phyloP scores from a whole-genome alignment of 768 basidiomycete species.

The Mycena chlorophos region DNA sequence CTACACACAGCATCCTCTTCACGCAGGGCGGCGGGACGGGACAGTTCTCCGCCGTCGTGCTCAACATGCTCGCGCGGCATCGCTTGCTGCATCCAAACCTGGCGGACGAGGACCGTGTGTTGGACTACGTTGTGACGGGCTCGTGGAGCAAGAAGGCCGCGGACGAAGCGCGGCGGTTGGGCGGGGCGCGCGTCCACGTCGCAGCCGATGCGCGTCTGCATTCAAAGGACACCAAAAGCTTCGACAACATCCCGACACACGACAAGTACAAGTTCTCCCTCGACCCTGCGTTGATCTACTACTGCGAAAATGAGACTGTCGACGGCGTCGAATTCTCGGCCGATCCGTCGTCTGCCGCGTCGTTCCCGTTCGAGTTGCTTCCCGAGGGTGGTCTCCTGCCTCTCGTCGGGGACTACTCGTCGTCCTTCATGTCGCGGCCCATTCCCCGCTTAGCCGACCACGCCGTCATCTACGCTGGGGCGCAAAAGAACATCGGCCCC shows the following conservation, averaged over 20 bases:
- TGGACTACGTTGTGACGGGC: conserved; percentile 93
- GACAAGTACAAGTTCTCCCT: conserved; percentile 71
- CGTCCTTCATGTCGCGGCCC: conserved; percentile 93
- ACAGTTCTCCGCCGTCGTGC: conserved; percentile 89
- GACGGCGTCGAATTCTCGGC: conserved; percentile 87
- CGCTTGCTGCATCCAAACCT: conserved; percentile 69
- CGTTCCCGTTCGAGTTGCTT: conserved; percentile 84
- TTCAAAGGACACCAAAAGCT: conserved; percentile 67
- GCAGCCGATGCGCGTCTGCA: conserved; percentile 67
- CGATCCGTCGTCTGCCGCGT: conserved; percentile 50
- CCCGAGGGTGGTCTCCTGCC: conserved; percentile 59
- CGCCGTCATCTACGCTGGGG: conserved; percentile 94
- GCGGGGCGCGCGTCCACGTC: conserved; percentile 60
- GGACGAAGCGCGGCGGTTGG: conserved; percentile 77
- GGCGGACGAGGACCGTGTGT: conserved; percentile 51
- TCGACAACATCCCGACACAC: conserved; percentile 78
- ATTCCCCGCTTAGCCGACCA: conserved; percentile 88
- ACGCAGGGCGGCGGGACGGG: conserved; percentile 91
- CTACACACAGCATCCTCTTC: conserved; percentile 85
- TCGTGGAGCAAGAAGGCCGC: conserved; percentile 88
- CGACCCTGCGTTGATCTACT: conserved; percentile 90
- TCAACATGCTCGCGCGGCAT: conserved; percentile 89
- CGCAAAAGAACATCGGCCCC: conserved; percentile 97
- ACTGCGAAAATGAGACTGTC: conserved; percentile 99
- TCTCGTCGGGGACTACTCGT: conserved; percentile 93